Evolutionary conservation across 257 asterid species (phyloP).

Genomic region (Forsythia suspensa): DNA sequence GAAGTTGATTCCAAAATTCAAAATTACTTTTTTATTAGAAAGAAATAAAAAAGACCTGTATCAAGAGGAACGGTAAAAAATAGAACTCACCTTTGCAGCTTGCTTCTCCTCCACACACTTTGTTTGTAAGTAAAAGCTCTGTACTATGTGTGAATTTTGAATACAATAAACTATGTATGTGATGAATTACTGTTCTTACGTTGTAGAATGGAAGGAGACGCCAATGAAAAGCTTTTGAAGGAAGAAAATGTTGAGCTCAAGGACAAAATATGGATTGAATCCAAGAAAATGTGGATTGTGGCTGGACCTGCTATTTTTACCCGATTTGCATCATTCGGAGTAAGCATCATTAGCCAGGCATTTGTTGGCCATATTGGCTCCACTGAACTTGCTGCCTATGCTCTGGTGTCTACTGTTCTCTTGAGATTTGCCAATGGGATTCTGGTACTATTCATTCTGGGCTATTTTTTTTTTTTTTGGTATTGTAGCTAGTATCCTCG

Average conservation of each 20-base stretch:
- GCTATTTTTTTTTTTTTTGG: not conserved
- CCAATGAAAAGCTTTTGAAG: constrained; percentile 20
- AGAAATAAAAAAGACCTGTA: too few relatives aligned
- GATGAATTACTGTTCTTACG: not conserved
- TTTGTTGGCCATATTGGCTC: constrained; percentile 71
- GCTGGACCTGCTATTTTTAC: constrained; percentile 70
- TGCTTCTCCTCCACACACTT: too few relatives aligned
- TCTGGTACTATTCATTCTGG: constrained; percentile 32
- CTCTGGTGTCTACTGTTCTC: constrained; percentile 54
- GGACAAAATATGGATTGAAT: constrained; percentile 42
- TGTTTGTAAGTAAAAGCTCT: too few relatives aligned
- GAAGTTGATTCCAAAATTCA: too few relatives aligned
- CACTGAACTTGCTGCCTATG: constrained; percentile 59
- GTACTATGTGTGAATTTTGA: too few relatives aligned
- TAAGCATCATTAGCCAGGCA: constrained; percentile 60
- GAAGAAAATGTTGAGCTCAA: constrained; percentile 22
- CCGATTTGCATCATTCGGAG: constrained; percentile 48
- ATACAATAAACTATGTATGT: not conserved
- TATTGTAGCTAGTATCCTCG: too few relatives aligned
- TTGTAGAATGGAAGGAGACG: constrained; percentile 32
- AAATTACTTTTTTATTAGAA: too few relatives aligned
- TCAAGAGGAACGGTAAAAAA: too few relatives aligned
- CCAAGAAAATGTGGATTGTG: constrained; percentile 65
- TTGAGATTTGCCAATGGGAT: constrained; percentile 52
- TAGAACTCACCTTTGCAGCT: too few relatives aligned